Evolutionary conservation across 768 basidiomycete species (phyloP).

Genomic region (Kwoniella bestiolae): DNA sequence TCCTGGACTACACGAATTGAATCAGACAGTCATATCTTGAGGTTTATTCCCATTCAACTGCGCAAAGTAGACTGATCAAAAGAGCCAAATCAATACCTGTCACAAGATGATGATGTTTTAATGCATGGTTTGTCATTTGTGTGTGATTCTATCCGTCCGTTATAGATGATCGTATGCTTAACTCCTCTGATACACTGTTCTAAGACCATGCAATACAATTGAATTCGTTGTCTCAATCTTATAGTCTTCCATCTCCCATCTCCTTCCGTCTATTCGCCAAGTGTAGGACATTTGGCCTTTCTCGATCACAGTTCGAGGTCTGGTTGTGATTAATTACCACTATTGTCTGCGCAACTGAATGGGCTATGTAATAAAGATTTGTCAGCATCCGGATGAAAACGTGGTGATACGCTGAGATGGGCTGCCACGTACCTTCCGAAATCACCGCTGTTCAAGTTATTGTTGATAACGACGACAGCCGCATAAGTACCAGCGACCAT

Average conservation of each 20-base stretch:
- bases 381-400: not conserved
- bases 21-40: not conserved
- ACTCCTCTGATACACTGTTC: not conserved
- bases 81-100: too few species aligned
- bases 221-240: not conserved
- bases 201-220: not conserved
- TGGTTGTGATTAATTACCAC: slow-evolving; percentile 10
- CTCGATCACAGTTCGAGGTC: not conserved
- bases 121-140: not conserved
- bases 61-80: too few species aligned
- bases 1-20: too few species aligned
- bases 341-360: slow-evolving; percentile 27
- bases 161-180: not conserved
- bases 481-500: slow-evolving; percentile 27
- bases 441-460: slow-evolving; percentile 13
- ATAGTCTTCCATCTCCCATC: not conserved
- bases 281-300: too few species aligned
- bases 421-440: slow-evolving; percentile 1
- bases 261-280: too few species aligned
- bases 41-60: not conserved
- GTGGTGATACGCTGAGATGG: not conserved
- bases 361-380: slow-evolving; percentile 9
- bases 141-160: not conserved
- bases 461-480: slow-evolving; percentile 20
- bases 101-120: not conserved